These are phyloP conservation scores for Graphilbum ipis-grandicollis DNA, from an alignment of 2,329 filamentous ascomycete species.

Conservation along the genomic window DNA sequence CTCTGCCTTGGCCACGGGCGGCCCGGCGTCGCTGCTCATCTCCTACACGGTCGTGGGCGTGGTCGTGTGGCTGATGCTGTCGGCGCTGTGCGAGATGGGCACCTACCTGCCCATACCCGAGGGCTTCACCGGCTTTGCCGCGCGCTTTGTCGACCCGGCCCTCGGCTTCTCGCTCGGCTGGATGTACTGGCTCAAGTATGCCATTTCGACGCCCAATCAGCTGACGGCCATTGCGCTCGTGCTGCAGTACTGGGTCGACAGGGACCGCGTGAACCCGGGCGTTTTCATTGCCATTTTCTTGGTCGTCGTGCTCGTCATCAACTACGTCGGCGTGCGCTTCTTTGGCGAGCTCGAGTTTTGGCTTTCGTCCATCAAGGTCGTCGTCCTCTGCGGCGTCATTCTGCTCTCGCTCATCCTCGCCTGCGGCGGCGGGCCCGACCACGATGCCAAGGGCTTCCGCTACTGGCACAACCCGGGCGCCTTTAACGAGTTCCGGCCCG, in stretches of 20 bases:
- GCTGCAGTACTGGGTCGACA: constrained; percentile 24
- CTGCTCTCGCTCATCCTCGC: constrained; percentile 37
- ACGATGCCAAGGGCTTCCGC: constrained; percentile 22
- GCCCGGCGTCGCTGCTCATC: constrained; percentile 25
- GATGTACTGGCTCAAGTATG: constrained; percentile 27
- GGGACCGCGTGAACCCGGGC: constrained; percentile 40
- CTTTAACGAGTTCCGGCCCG: constrained; percentile 13
- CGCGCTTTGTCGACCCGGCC: constrained; percentile 40
- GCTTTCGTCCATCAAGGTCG: constrained; percentile 24
- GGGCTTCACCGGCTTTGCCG: constrained; percentile 48
- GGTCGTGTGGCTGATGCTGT: constrained; percentile 47
- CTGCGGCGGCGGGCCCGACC: constrained; percentile 33
- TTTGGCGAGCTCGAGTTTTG: constrained; percentile 25
- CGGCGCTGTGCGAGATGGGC: constrained; percentile 50
- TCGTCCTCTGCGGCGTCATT: constrained; percentile 36
- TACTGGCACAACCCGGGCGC: constrained; percentile 26
- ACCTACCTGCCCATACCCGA: constrained; percentile 45
- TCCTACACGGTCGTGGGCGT: constrained; percentile 23
- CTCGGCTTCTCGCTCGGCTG: constrained; percentile 52
- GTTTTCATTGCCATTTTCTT: constrained; percentile 63
- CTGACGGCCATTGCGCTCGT: constrained; percentile 21
- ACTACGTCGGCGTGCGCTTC: constrained; percentile 41
- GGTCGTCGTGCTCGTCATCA: constrained; percentile 48
- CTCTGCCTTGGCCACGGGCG: constrained; percentile 27
- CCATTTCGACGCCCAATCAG: constrained; percentile 20